Base-by-base conservation (phyloP, 148 eudicot genomes). In the Silene uniflora region DNA sequence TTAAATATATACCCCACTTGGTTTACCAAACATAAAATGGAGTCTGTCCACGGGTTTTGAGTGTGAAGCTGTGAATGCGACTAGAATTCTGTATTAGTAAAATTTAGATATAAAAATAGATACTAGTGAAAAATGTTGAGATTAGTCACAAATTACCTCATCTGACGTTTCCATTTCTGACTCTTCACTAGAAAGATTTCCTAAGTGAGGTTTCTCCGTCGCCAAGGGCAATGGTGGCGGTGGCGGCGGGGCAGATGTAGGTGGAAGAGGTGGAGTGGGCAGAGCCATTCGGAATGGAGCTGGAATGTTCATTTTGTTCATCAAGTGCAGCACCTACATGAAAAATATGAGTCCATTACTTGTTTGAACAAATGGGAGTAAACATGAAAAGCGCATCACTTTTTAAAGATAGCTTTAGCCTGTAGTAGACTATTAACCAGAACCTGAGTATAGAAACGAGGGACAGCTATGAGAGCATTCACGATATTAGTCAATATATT, bases 301-400 rank as follows among this genome's bases (percentile, higher is more conserved):
- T 35, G 97, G 98, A 80, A 95, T 95, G 81, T 95, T 95, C 98
- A 95, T 90, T 81, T 95, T 95, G 86, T 95, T 95, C 98, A 95
- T 95, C 83, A 95, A 85, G 83, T 95, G 98, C 81, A 95, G 83
- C 52, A 92, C 97, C 96, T 95, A 72, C 56, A 80, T 39, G 65
- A 24, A 70, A 59, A 4, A 14, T 32, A 11, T 12, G 54, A 66
- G 49, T 62, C 64, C 24, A 47, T 69, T 69, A 69, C 3, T 47
- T 46, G 10, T 69, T 13, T 7, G 72, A 10, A 63, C 72, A 54
- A 27, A 35, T 6, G 49, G 22, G 49, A 52, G 18, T n/a, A 58
- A 76, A n/a, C 18, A 44, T 24, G 22, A 35, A 46, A 72, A 72
- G 49, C 29, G 52, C 14, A 23, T 29, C 35, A 24, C 61, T 67